Percentiles rank a stretch among this genome's conserved stretches.
phyloP scores from a whole-genome alignment of 805 yeast genomes.

The Geotrichum ghanense region DNA sequence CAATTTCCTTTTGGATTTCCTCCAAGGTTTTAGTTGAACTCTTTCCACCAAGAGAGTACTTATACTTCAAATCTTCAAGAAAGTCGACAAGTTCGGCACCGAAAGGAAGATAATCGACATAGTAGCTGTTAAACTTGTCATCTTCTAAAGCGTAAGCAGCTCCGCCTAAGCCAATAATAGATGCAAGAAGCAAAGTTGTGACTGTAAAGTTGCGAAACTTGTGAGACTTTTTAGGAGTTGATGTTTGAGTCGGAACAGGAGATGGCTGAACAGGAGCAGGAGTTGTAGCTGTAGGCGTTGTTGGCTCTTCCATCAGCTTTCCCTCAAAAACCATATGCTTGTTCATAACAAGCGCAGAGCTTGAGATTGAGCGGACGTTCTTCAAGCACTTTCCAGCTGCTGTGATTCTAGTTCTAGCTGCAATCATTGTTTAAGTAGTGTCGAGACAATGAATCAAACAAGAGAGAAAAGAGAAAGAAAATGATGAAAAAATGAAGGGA shows the following conservation, averaged over 20 bases:
- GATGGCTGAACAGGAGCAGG: conserved; percentile 2
- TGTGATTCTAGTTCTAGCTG: conserved; percentile 3
- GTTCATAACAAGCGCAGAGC: neutral
- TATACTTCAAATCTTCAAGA: neutral
- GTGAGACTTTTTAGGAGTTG: neutral
- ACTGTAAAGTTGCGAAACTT: neutral
- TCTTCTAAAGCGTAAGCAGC: neutral
- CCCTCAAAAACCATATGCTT: neutral
- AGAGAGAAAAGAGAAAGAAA: neutral
- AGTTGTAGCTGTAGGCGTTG: conserved; percentile 8
- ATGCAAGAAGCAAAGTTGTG: neutral
- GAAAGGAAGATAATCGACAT: neutral
- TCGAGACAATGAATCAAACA: neutral
- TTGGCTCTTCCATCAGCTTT: neutral
- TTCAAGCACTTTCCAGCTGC: neutral
- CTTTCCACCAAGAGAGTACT: neutral
- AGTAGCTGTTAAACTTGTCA: neutral
- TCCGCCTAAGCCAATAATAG: neutral
- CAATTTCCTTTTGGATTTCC: neutral
- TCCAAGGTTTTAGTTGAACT: neutral
- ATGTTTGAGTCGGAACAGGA: neutral
- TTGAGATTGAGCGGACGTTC: neutral
- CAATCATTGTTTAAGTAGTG: neutral
- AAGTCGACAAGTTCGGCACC: neutral
- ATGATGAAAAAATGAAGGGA: neutral